A percentile compares a stretch with the other conserved stretches of the same genome.
Evolutionary conservation across 306 rosid species (phyloP).

Genomic region (Fragaria iinumae): DNA sequence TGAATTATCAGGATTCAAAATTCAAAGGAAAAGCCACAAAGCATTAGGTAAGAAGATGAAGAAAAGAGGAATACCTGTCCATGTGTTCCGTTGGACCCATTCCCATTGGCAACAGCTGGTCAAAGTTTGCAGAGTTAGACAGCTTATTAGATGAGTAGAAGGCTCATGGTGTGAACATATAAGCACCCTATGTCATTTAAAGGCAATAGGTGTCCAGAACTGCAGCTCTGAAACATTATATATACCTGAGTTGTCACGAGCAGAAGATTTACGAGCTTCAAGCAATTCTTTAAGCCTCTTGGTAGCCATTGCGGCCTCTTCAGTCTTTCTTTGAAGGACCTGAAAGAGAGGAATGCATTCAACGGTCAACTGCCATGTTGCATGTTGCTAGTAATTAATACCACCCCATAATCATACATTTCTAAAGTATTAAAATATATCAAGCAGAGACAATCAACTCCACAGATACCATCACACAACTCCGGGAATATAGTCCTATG

Average conservation of each 20-base stretch:
- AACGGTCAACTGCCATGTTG: slow-evolving; percentile 2
- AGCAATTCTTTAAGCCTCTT: slow-evolving; percentile 96
- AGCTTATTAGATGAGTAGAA: slow-evolving; percentile 16
- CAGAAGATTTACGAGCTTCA: slow-evolving; percentile 93
- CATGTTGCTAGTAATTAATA: too few species aligned
- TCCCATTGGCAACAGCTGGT: slow-evolving; percentile 72
- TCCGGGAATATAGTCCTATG: neutral
- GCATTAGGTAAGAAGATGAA: slow-evolving; percentile 24
- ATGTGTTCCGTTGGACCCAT: slow-evolving; percentile 67
- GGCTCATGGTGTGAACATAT: slow-evolving; percentile 15
- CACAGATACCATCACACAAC: neutral
- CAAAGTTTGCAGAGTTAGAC: slow-evolving; percentile 37
- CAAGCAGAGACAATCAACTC: neutral
- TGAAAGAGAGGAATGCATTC: slow-evolving; percentile 30
- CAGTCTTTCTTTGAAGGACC: slow-evolving; percentile 99
- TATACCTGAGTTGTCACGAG: slow-evolving; percentile 81
- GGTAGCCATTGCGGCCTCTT: slow-evolving; percentile 99
- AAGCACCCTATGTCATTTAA: slow-evolving; percentile 25
- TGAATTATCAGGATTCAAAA: slow-evolving; percentile 30
- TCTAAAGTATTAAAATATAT: neutral
- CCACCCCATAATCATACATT: neutral
- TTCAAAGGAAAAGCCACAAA: slow-evolving; percentile 13
- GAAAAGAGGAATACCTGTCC: slow-evolving; percentile 69
- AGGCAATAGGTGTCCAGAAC: neutral
- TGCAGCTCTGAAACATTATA: neutral